A percentile compares a stretch with the other conserved stretches of the same genome.
Conservation (phyloP, 1,284 basidiomycete genomes). For the Papiliotrema flavescens region DNA sequence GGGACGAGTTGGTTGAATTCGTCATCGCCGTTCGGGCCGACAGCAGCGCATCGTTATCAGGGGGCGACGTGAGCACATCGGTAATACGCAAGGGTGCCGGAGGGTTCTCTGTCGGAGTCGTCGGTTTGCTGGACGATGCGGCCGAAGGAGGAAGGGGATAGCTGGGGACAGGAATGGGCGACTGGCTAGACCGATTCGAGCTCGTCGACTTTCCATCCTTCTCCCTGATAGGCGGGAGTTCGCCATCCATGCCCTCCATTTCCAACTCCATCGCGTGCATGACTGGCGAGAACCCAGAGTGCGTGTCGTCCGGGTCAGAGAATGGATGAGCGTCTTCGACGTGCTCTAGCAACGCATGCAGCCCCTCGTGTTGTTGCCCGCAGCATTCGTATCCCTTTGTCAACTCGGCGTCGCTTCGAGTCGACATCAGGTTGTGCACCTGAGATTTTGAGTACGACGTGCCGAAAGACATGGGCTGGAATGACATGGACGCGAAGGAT, state of each 20-base stretch:
- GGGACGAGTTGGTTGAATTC: constrained; percentile 27
- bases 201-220: not conserved
- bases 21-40: constrained; percentile 4
- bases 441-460: constrained; percentile 39
- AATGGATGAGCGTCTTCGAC: constrained; percentile 45
- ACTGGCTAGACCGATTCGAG: constrained; percentile 30
- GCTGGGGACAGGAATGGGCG: constrained; percentile 32
- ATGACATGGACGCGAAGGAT: constrained; percentile 42
- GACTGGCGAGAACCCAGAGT: constrained; percentile 34
- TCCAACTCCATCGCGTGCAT: constrained; percentile 45
- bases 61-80: constrained; percentile 44
- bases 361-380: constrained; percentile 28
- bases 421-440: constrained; percentile 34
- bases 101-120: constrained; percentile 19
- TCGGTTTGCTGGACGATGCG: constrained; percentile 16
- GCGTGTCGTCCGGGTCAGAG: constrained; percentile 23
- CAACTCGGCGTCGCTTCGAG: constrained; percentile 38
- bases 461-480: constrained; percentile 30
- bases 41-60: constrained; percentile 15
- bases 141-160: constrained; percentile 37
- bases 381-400: constrained; percentile 44
- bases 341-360: constrained; percentile 45
- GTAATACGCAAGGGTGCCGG: constrained; percentile 36
- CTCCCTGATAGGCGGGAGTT: not conserved
- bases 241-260: constrained; percentile 27